Evolutionary conservation across 352 stramenopile species (phyloP).

Genomic region (Phytophthora brassicae): DNA sequence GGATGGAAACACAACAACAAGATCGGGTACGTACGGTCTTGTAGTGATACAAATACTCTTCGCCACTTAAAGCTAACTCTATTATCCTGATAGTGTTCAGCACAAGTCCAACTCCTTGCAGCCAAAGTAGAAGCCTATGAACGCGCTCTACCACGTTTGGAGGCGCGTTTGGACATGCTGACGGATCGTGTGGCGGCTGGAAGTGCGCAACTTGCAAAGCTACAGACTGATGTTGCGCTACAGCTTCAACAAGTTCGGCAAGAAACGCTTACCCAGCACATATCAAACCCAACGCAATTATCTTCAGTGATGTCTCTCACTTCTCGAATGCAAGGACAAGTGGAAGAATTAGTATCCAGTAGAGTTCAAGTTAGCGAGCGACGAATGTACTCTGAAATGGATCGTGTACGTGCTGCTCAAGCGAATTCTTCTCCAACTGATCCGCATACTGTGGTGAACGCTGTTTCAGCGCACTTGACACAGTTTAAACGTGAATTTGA

Average conservation of each 20-base stretch:
- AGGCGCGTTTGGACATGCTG: slow-evolving; percentile 61
- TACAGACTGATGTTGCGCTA: slow-evolving; percentile 41
- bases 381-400: slow-evolving; percentile 32
- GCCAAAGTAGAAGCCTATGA: slow-evolving; percentile 67
- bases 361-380: slow-evolving; percentile 40
- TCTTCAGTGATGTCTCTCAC: slow-evolving; percentile 33
- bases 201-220: slow-evolving; percentile 41
- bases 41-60: neutral
- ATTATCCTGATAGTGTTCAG: slow-evolving; percentile 32
- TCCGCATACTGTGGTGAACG: slow-evolving; percentile 51
- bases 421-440: slow-evolving; percentile 11
- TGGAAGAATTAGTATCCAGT: slow-evolving; percentile 45
- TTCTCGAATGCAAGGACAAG: slow-evolving; percentile 49
- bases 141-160: slow-evolving; percentile 57
- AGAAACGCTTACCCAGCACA: slow-evolving; percentile 30
- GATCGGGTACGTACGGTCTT: slow-evolving; percentile 47
- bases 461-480: slow-evolving; percentile 54
- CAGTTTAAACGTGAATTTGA: slow-evolving; percentile 71
- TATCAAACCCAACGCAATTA: slow-evolving; percentile 11
- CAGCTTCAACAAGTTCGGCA: slow-evolving; percentile 39
- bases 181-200: slow-evolving; percentile 51
- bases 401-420: slow-evolving; percentile 30
- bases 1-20: slow-evolving; percentile 64
- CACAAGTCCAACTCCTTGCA: slow-evolving; percentile 50
- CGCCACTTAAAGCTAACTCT: neutral